phyloP scores from a whole-genome alignment of 768 basidiomycete genomes.

The Boletus sp. region DNA sequence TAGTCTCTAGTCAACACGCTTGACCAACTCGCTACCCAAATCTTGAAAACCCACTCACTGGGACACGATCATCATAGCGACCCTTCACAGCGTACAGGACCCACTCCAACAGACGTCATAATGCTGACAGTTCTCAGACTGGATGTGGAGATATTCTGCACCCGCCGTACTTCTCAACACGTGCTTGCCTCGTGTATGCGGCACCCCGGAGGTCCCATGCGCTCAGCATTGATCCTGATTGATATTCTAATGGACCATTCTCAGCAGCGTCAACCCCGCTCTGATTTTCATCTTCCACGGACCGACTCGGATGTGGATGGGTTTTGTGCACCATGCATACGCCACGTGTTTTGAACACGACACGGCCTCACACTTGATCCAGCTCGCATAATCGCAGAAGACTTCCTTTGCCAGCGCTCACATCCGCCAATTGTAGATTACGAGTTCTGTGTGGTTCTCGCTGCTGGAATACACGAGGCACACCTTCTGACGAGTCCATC shows the following conservation, averaged over 20 bases:
- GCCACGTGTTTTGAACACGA: conserved; percentile 28
- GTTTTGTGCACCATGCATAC: conserved; percentile 15
- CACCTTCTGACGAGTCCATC: conserved; percentile 6
- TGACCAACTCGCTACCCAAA: no score
- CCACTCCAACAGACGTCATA: no score
- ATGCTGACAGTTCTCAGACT: no score
- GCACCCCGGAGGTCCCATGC: conserved; percentile 14
- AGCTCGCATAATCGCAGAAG: conserved; percentile 10
- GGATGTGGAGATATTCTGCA: neutral
- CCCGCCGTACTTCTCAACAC: neutral
- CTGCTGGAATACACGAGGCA: conserved; percentile 30
- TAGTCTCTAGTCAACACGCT: no score
- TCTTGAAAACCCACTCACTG: no score
- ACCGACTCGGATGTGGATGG: conserved; percentile 7
- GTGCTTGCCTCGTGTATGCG: conserved; percentile 21
- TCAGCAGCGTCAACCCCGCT: conserved; percentile 6
- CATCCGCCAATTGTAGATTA: conserved; percentile 17
- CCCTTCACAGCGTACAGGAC: no score
- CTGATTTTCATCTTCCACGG: conserved; percentile 12
- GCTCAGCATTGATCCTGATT: conserved; percentile 16
- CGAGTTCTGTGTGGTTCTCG: conserved; percentile 14
- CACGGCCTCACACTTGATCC: conserved; percentile 4
- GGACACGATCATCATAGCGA: no score
- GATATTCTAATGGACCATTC: conserved; percentile 12
- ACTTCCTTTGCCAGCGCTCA: conserved; percentile 10